A percentile compares a stretch with the other conserved stretches of the same genome.
Evolutionary conservation across 352 stramenopile species (phyloP).

Genomic region (Globisporangium abappressorium): DNA sequence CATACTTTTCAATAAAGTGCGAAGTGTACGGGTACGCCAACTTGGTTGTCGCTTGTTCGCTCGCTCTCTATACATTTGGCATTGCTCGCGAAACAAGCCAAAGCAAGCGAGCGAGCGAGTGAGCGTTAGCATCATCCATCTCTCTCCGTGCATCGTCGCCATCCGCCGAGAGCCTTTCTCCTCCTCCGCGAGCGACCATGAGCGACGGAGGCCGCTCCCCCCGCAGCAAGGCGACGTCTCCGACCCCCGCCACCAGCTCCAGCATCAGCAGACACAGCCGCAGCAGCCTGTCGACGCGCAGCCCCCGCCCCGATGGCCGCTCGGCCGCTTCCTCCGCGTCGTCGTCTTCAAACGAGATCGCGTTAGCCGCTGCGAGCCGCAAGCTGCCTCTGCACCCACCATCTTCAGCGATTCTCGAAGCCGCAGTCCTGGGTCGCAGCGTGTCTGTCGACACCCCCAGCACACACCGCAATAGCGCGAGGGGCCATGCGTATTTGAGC

Average conservation of each 20-base stretch:
- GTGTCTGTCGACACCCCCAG: slow-evolving; percentile 28
- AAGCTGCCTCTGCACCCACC: slow-evolving; percentile 3
- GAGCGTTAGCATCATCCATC: not conserved
- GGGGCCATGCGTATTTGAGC: slow-evolving; percentile 24
- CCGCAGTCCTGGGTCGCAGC: slow-evolving; percentile 30
- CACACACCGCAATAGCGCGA: slow-evolving; percentile 29
- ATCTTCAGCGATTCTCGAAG: slow-evolving; percentile 21
- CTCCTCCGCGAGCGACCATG: slow-evolving; percentile 9
- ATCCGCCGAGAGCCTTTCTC: slow-evolving; percentile 1
- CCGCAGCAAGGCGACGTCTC: slow-evolving; percentile 9
- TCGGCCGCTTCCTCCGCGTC: slow-evolving; percentile 2
- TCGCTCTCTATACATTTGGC: not conserved
- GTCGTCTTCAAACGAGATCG: not conserved
- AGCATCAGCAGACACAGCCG: not conserved
- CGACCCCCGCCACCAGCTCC: not conserved
- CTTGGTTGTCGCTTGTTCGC: not conserved
- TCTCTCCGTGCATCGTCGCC: not conserved
- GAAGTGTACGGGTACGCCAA: too few species aligned
- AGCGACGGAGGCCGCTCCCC: slow-evolving; percentile 16
- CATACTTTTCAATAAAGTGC: too few species aligned
- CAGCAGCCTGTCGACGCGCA: slow-evolving; percentile 2
- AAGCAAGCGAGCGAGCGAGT: not conserved
- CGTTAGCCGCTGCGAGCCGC: not conserved
- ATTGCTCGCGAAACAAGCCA: slow-evolving; percentile 1
- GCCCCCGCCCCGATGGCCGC: not conserved